A percentile compares a stretch with the other conserved stretches of the same genome.
Conservation (phyloP, 2,329 filamentous ascomycete genomes). For the Botrytis galanthina region DNA sequence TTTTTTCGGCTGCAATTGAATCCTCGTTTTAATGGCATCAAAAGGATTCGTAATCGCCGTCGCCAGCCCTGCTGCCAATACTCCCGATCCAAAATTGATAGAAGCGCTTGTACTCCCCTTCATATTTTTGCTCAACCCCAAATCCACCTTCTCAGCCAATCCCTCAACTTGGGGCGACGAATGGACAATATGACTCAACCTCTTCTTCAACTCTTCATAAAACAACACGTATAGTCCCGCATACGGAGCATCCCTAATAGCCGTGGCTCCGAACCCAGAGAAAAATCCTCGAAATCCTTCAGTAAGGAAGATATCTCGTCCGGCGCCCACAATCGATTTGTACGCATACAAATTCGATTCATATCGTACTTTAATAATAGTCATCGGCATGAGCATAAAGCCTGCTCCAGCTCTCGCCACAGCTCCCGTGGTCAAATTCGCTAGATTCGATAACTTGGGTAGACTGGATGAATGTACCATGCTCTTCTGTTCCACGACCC, state of each 20-base stretch:
- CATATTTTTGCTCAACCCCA: conserved; percentile 25
- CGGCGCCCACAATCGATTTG: conserved; percentile 69
- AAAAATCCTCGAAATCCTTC: conserved; percentile 86
- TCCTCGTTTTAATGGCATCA: conserved; percentile 90
- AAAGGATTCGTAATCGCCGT: conserved; percentile 94
- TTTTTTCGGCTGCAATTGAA: conserved; percentile 80
- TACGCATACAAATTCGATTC: conserved; percentile 87
- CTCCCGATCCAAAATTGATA: conserved; percentile 84
- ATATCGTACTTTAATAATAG: conserved; percentile 94
- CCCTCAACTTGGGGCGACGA: conserved; percentile 31
- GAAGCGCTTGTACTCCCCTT: conserved; percentile 50
- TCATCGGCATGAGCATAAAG: conserved; percentile 91
- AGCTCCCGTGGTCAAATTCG: conserved; percentile 83
- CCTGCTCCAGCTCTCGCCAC: conserved; percentile 82
- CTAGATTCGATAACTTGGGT: conserved; percentile 77
- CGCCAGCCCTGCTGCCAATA: conserved; percentile 75
- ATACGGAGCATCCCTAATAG: conserved; percentile 92
- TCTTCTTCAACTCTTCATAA: conserved; percentile 80
- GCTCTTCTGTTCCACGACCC: conserved; percentile 30
- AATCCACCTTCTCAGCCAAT: conserved; percentile 13
- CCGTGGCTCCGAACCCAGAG: conserved; percentile 88
- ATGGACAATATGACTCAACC: conserved; percentile 44
- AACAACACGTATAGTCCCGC: conserved; percentile 92
- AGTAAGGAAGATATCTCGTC: conserved; percentile 66
- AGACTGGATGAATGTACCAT: conserved; percentile 63